Base-by-base conservation (phyloP, 1,284 basidiomycete genomes). In the Pterulicium gracile region DNA sequence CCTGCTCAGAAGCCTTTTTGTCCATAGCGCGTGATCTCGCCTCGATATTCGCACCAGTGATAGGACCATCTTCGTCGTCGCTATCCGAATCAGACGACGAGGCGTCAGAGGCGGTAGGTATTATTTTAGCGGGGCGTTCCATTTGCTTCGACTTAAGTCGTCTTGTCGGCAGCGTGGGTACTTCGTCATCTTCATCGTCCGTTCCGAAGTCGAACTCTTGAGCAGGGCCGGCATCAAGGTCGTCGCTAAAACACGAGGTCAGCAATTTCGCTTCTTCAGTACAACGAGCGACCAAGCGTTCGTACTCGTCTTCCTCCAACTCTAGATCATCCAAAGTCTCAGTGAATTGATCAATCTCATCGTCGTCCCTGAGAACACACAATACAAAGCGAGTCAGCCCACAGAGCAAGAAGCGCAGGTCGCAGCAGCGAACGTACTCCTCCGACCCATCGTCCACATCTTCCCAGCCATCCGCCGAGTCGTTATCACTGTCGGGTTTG, bases 21-120 rank as follows among this genome's bases (percentile, higher is more conserved):
- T 89, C 86, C 43, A 89, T 60, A 42, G 82, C 83, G 45, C 75
- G 75, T 22, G 86, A 88, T 24, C 77, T 78, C 20, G 77, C 75
- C 54, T 85, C 87, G 71, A 88, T 85, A 55, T 88, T 89, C 20
- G 71, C 74, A 61, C 79, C 77, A 4, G 85, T 89, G 21, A 80
- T 63, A 41, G 68, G 79, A 2, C 64, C 79, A 47, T 79, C 81
- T 21, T 79, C 76, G 4, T 68, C 67, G 36, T 73, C 68, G 44
- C 53, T 44, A 47, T 59, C 62, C 47, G 55, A 47, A 34, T 57
- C 61, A 12, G 63, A 60, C 1, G 66, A 69, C 40, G 69, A 67
- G 24, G 57, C 66, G 42, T 73, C 70, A 14, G 70, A 75, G 2
- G 58, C 64, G 5, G 70, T 72, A 3, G 73, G 70, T 42, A 77